Conservation (phyloP, 2,329 filamentous ascomycete genomes). For the Thielaviopsis populi region DNA sequence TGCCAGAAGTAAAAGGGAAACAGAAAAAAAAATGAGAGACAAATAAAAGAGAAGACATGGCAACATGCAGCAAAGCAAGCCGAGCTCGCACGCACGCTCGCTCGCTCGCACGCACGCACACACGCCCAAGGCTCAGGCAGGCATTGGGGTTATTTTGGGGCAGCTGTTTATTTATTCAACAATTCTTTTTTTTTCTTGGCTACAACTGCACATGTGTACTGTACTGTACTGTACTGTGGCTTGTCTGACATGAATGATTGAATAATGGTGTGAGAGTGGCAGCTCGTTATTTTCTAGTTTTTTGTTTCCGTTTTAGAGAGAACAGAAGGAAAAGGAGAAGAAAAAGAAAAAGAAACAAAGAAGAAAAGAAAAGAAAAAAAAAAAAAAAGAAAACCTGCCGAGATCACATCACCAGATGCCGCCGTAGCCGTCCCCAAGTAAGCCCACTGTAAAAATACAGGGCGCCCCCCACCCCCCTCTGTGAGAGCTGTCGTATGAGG, state of each 20-base stretch:
- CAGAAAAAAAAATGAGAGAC: slow-evolving; percentile 9
- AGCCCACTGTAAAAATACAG: background rate
- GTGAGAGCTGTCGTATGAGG: too few relatives aligned
- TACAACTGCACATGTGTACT: background rate
- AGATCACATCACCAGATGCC: background rate
- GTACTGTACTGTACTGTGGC: background rate
- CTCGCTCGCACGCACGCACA: too few relatives aligned
- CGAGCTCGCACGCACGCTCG: too few relatives aligned
- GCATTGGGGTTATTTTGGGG: too few relatives aligned
- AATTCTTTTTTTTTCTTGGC: too few relatives aligned
- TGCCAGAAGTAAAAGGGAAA: background rate
- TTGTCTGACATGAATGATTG: too few relatives aligned
- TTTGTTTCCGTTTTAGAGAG: background rate
- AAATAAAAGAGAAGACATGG: slow-evolving; percentile 5
- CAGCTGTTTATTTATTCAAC: too few relatives aligned
- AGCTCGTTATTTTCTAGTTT: background rate
- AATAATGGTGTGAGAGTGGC: background rate
- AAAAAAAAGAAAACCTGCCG: too few relatives aligned
- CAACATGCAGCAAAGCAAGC: background rate
- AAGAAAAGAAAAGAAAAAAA: too few relatives aligned
- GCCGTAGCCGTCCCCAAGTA: background rate
- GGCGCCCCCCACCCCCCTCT: background rate
- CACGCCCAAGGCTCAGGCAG: background rate
- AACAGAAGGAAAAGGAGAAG: background rate
- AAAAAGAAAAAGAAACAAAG: background rate